A percentile compares a stretch with the other conserved stretches of the same genome.
These are phyloP conservation scores for Xylariaceae sp. DNA, from an alignment of 2,329 filamentous ascomycete genomes.

Conservation along the genomic window DNA sequence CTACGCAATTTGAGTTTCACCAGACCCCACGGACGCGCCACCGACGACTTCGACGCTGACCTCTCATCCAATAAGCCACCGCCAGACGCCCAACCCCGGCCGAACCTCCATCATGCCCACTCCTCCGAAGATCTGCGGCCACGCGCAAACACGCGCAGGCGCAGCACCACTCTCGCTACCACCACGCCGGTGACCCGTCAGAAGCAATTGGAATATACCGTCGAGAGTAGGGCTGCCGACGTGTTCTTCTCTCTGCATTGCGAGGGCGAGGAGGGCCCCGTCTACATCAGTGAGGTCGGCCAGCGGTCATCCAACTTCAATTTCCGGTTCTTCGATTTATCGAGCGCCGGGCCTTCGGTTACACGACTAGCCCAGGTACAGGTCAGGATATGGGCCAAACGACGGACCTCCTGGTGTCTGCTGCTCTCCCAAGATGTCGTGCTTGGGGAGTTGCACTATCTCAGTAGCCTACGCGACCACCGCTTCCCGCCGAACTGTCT, in stretches of 20 bases:
- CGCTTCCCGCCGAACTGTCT: slow-evolving; percentile 77
- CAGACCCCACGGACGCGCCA: slow-evolving; percentile 52
- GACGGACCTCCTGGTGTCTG: slow-evolving; percentile 50
- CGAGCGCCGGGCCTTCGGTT: slow-evolving; percentile 54
- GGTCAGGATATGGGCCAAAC: slow-evolving; percentile 69
- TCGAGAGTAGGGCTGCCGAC: slow-evolving; percentile 70
- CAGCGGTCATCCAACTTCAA: slow-evolving; percentile 84
- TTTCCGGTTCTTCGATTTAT: slow-evolving; percentile 78
- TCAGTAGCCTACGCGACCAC: slow-evolving; percentile 65
- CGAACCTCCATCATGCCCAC: slow-evolving; percentile 48
- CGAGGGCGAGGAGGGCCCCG: slow-evolving; percentile 57
- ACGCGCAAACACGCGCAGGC: slow-evolving; percentile 35
- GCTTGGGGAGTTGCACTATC: slow-evolving; percentile 68
- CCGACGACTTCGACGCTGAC: slow-evolving; percentile 74
- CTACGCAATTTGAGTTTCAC: slow-evolving; percentile 77
- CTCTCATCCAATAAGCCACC: slow-evolving; percentile 62
- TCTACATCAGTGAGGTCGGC: slow-evolving; percentile 85
- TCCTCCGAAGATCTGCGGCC: slow-evolving; percentile 49
- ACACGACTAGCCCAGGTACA: slow-evolving; percentile 61
- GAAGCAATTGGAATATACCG: slow-evolving; percentile 67
- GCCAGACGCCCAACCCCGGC: slow-evolving; percentile 31
- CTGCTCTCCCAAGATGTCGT: slow-evolving; percentile 69
- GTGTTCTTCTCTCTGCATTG: slow-evolving; percentile 84
- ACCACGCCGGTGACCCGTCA: slow-evolving; percentile 53
- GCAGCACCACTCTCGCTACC: slow-evolving; percentile 45